Evolutionary conservation across 306 rosid species (phyloP).

Genomic region (Lotus japonicus): DNA sequence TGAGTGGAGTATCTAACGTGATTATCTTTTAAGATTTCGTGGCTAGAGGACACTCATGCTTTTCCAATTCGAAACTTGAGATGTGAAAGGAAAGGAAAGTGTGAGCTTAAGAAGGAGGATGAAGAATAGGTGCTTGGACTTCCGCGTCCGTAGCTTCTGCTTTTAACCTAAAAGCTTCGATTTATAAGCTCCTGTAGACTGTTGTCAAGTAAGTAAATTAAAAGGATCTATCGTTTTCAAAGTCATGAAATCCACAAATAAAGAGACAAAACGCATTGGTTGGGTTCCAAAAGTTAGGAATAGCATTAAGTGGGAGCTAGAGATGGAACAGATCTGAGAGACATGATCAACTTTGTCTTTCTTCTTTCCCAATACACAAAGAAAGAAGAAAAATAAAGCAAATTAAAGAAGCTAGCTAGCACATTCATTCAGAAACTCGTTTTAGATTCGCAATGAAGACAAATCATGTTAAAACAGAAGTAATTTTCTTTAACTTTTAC

Average conservation of each 20-base stretch:
- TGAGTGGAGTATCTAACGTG: constrained; percentile 18
- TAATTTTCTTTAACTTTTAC: no score
- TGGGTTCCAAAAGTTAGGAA: constrained; percentile 41
- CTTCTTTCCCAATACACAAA: constrained; percentile 69
- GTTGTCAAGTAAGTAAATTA: constrained; percentile 36
- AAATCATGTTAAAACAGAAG: no score
- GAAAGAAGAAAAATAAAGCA: constrained; percentile 46
- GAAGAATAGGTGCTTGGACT: constrained; percentile 63
- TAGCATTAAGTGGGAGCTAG: constrained; percentile 31
- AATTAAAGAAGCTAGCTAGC: constrained; percentile 12
- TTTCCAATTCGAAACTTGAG: constrained; percentile 19
- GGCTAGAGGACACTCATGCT: constrained; percentile 17
- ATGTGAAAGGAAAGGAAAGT: neutral
- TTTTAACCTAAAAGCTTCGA: constrained; percentile 79
- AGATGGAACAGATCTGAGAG: constrained; percentile 42
- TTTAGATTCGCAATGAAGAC: no score
- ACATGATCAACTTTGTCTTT: constrained; percentile 43
- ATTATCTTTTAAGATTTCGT: constrained; percentile 11
- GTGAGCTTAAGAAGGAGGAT: constrained; percentile 17
- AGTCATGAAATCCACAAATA: constrained; percentile 34
- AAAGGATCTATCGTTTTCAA: constrained; percentile 38
- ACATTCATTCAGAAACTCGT: constrained; percentile 10
- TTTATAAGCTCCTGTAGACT: constrained; percentile 26
- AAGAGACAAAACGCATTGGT: constrained; percentile 41
- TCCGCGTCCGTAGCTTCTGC: constrained; percentile 50